These are phyloP conservation scores for Ascochyta pisi DNA, from an alignment of 2,329 filamentous ascomycete genomes.

Conservation along the genomic window DNA sequence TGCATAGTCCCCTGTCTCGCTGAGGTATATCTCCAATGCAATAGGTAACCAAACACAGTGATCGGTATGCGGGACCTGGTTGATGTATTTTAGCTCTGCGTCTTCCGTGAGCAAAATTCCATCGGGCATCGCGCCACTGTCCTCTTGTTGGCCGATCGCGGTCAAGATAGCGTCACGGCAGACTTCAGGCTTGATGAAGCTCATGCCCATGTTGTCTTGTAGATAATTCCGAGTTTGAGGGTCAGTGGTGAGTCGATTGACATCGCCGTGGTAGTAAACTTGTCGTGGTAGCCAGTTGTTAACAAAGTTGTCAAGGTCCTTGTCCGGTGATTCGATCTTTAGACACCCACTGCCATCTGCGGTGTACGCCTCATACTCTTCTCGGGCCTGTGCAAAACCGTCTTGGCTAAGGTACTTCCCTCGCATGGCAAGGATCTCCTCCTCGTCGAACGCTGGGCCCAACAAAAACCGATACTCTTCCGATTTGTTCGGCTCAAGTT, in stretches of 20 bases:
- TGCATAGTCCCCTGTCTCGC: conserved; percentile 62
- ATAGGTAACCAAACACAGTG: conserved; percentile 66
- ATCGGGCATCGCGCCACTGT: conserved; percentile 64
- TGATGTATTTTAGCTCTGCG: conserved; percentile 67
- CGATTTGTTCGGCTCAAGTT: conserved; percentile 51
- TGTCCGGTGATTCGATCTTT: conserved; percentile 62
- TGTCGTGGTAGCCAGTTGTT: conserved; percentile 67
- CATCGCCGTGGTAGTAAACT: conserved; percentile 65
- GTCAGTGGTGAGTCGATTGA: conserved; percentile 65
- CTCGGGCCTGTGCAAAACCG: conserved; percentile 55
- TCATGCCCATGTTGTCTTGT: conserved; percentile 69
- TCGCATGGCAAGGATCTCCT: conserved; percentile 57
- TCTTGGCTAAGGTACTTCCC: conserved; percentile 58
- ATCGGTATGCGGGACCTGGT: conserved; percentile 66
- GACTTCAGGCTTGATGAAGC: conserved; percentile 60
- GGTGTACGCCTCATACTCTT: conserved; percentile 61
- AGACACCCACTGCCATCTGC: conserved; percentile 59
- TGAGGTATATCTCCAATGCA: conserved; percentile 62
- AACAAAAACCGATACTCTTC: conserved; percentile 63
- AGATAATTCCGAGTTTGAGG: conserved; percentile 67
- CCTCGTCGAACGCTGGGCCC: conserved; percentile 61
- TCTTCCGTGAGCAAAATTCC: conserved; percentile 62
- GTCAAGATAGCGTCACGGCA: conserved; percentile 58
- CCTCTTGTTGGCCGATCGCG: conserved; percentile 61
- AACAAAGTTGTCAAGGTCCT: conserved; percentile 63